Evolutionary conservation across 495 filamentous ascomycete genomes (phyloP), one percentile per base, ranked within the genome.

Genomic region (Astrocystis sublimbata): DNA sequence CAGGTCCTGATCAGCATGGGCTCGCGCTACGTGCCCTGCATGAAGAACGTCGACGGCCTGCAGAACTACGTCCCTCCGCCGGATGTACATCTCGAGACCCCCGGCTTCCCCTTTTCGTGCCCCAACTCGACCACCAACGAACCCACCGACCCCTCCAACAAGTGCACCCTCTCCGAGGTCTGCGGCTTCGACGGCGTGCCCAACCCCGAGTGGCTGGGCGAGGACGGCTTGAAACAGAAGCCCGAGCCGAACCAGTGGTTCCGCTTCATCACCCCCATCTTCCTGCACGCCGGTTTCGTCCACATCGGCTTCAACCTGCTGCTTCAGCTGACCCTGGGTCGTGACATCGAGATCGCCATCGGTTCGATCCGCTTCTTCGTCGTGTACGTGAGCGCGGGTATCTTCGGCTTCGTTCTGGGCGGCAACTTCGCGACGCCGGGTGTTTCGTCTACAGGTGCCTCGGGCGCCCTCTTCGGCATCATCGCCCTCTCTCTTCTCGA

Each of bases 1-100:
- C 91, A 90, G 65, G 83, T 98, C 30, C 86, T 94, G 64, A 96
- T 98, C 74, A 96, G 94, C 71, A 96, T 98, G 92, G 94, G 94
- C 60, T 91, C 93, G 35, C 86, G 93, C 26, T 98, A 89, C 72
- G 85, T 91, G 6, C 91, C 93, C 6, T 98, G 94, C 74, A 98
- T 98, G 94, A 92, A 92, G 76, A 89, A 86, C 59, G 84, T 89
- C 13, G 73, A 84, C 21, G 82, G 83, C 3, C 76, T 94, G 10
- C 87, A 92, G 66, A 82, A 79, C 36, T 72, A 77, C 21, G 61
- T 46, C 6, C 49, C 63, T 0, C 45, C 55, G 3, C 58, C 73
- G n/a, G 54, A 67, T 4, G 9, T 46, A n/a, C 30, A 19, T 13
- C 35, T 54, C 19, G 19, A 26, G 6, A 40, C 45, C 30, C 52